Evolutionary conservation across 345 rosid genomes (phyloP), one percentile per base, ranked within the genome.

Genomic region (Trapa bicornis): DNA sequence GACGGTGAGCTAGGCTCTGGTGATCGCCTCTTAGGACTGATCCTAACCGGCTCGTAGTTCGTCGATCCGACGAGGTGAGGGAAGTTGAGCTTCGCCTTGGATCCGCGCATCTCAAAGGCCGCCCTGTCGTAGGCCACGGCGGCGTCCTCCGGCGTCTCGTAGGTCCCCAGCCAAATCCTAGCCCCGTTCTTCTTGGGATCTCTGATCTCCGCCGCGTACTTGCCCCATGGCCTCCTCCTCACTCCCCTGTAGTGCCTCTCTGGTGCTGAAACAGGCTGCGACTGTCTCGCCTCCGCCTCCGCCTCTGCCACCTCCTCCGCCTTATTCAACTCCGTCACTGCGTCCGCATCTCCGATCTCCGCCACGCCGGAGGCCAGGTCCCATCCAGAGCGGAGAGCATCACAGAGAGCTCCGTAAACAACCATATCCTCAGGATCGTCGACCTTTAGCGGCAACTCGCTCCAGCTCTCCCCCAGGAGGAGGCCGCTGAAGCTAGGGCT

Each of bases 161-260:
- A 82, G 17, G 86, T 82, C 62, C 86, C 86, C 36, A 82, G 70
- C 86, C 86, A 82, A 35, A 79, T 76, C 70, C 86, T 67, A 0
- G 83, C 80, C 0, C 86, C 83, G 35, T 79, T 82, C 72, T 71
- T 82, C 62, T 80, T 82, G 32, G 83, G 83, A 66, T 82, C 83
- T 37, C 86, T 72, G 45, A 82, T 82, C 81, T 82, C 86, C 5
- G 80, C 86, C 0, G 81, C 83, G 47, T 73, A 82, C 66, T 73
- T 82, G 36, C 86, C 86, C 83, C 86, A 82, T 14, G 80, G 83
- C 72, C 86, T 70, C 73, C 74, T 78, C 75, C 86, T 73, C 66
- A 82, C 86, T 56, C 86, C 86, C 57, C 81, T 65, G 56, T 68
- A 82, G 64, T 77, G 83, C 70, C 15, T 39, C 67, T 0, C 38